Evolutionary conservation across 2,329 filamentous ascomycete species (phyloP).

Genomic region (Zymoseptoria crescenta): DNA sequence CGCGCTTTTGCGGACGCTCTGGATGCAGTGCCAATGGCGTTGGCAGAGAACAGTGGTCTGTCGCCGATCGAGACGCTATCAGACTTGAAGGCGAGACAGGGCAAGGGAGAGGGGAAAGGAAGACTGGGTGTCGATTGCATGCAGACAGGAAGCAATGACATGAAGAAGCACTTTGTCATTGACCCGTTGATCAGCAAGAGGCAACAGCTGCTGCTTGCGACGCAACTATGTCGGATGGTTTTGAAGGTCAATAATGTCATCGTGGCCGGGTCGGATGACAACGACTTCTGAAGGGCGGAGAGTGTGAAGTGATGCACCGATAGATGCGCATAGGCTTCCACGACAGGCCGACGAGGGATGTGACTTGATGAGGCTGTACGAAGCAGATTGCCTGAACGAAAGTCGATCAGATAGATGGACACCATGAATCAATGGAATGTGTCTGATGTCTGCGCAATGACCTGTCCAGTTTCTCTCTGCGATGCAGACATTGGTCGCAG

Average conservation of each 20-base stretch:
- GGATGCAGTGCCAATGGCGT: constrained; percentile 86
- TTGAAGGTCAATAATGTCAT: constrained; percentile 96
- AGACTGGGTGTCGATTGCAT: constrained; percentile 95
- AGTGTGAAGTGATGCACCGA: background rate
- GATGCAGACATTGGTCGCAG: too few relatives aligned
- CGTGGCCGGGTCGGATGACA: constrained; percentile 75
- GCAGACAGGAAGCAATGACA: constrained; percentile 88
- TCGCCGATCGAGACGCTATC: constrained; percentile 94
- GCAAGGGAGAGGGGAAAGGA: constrained; percentile 66
- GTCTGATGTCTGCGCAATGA: background rate
- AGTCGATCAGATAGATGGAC: background rate
- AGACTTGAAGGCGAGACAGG: constrained; percentile 90
- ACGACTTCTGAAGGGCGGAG: constrained; percentile 58
- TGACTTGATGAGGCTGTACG: too few relatives aligned
- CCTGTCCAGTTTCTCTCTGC: too few relatives aligned
- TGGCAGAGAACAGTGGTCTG: constrained; percentile 94
- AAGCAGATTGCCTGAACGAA: background rate
- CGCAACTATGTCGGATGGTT: constrained; percentile 96
- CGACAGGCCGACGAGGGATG: background rate
- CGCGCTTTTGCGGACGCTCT: constrained; percentile 93
- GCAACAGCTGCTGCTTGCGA: constrained; percentile 91
- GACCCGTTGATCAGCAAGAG: constrained; percentile 97
- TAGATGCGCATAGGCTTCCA: background rate
- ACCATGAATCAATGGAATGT: background rate
- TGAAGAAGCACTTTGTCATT: constrained; percentile 97